Conservation (phyloP, 2,329 filamentous ascomycete genomes). For the Paraphoma chrysanthemicola region DNA sequence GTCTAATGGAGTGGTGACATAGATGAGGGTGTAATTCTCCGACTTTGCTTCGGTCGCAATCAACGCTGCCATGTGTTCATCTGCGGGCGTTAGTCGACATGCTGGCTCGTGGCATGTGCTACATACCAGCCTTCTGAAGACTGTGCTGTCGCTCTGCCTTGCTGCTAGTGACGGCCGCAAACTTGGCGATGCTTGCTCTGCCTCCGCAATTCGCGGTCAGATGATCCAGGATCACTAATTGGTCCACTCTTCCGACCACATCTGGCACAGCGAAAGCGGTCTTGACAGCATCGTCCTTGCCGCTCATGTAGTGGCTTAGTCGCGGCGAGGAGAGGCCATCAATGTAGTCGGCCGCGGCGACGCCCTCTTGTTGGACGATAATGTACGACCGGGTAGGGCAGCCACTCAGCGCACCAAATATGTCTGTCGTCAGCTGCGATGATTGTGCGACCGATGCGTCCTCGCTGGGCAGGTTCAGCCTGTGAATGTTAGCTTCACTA, state of each 20-base stretch:
- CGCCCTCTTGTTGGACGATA: constrained; percentile 77
- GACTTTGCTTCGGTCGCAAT: constrained; percentile 50
- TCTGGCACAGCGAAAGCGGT: constrained; percentile 62
- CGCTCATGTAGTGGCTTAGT: constrained; percentile 60
- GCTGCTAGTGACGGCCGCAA: constrained; percentile 22
- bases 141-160: constrained; percentile 18
- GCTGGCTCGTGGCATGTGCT: neutral
- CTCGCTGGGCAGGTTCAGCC: constrained; percentile 33
- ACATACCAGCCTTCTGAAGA: constrained; percentile 29
- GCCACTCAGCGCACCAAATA: constrained; percentile 59
- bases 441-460: constrained; percentile 51
- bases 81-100: constrained; percentile 20
- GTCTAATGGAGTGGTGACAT: constrained; percentile 68
- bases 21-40: constrained; percentile 75
- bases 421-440: constrained; percentile 49
- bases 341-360: constrained; percentile 73
- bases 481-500: constrained; percentile 35
- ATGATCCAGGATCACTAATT: constrained; percentile 49
- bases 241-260: constrained; percentile 59
- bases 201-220: constrained; percentile 58
- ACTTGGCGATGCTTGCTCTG: constrained; percentile 22
- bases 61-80: constrained; percentile 28
- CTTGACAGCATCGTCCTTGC: constrained; percentile 57
- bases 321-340: constrained; percentile 60
- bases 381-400: constrained; percentile 82